phyloP scores from a whole-genome alignment of 192 early-diverging fungal genomes.

The Coemansia sp. region DNA sequence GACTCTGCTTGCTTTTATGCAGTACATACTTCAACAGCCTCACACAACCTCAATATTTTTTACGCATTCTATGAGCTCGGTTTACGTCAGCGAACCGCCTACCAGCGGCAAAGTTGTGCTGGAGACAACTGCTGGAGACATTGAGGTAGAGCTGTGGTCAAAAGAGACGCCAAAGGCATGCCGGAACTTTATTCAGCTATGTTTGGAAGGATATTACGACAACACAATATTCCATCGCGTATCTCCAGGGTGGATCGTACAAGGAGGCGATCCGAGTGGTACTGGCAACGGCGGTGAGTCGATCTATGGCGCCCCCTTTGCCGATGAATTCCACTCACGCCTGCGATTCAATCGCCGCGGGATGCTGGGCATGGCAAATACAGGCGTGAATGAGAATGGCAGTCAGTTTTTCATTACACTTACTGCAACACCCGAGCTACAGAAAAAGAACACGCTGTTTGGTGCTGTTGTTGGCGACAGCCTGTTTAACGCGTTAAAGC shows the following conservation, averaged over 20 bases:
- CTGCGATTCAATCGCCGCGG: slow-evolving; percentile 87
- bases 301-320: slow-evolving; percentile 78
- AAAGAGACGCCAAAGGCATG: slow-evolving; percentile 88
- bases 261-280: slow-evolving; percentile 93
- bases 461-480: slow-evolving; percentile 90
- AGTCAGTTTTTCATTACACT: slow-evolving; percentile 97
- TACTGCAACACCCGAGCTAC: slow-evolving; percentile 75
- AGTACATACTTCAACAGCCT: too few species aligned
- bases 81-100: slow-evolving; percentile 49
- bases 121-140: slow-evolving; percentile 79
- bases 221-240: slow-evolving; percentile 86
- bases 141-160: slow-evolving; percentile 93
- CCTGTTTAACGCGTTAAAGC: slow-evolving; percentile 85
- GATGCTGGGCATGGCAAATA: slow-evolving; percentile 86
- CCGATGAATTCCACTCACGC: slow-evolving; percentile 89
- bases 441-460: slow-evolving; percentile 90
- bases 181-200: slow-evolving; percentile 95
- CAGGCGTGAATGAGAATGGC: slow-evolving; percentile 72
- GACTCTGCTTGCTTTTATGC: too few species aligned
- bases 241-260: slow-evolving; percentile 87
- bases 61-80: slow-evolving; percentile 32
- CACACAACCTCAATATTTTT: neutral
- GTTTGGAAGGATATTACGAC: slow-evolving; percentile 88
- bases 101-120: slow-evolving; percentile 74
- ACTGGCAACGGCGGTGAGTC: slow-evolving; percentile 83